Percentiles rank a stretch among this genome's conserved stretches.
phyloP scores from a whole-genome alignment of 805 yeast species.

The Yarrowia sp. region DNA sequence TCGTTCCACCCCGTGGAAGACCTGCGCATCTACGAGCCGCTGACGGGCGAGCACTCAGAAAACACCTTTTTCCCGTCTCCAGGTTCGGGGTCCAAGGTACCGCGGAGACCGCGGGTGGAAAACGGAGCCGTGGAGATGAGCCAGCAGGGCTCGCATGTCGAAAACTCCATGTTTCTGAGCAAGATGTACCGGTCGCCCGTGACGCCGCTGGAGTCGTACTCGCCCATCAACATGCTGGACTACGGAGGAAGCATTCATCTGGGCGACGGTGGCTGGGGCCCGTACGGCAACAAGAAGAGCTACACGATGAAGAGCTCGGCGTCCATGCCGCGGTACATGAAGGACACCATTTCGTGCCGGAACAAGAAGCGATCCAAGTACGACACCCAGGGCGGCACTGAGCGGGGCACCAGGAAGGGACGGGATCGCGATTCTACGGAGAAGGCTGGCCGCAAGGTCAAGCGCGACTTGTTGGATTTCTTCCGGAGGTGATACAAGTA shows the following conservation, averaged over 20 bases:
- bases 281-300: not conserved
- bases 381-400: slow-evolving; percentile 5
- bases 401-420: not conserved
- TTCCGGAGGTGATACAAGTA: not conserved
- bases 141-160: not conserved
- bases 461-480: slow-evolving; percentile 4
- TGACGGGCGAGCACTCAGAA: slow-evolving; percentile 14
- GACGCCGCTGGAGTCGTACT: not conserved
- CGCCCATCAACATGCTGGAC: slow-evolving; percentile 8
- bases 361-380: slow-evolving; percentile 11
- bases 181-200: not conserved
- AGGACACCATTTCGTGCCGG: not conserved
- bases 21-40: not conserved
- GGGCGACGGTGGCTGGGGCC: slow-evolving; percentile 5
- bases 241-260: slow-evolving; percentile 7
- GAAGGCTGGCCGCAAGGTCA: not conserved
- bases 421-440: not conserved
- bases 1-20: not conserved
- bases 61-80: slow-evolving; percentile 12
- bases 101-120: not conserved
- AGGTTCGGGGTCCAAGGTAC: slow-evolving; percentile 8
- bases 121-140: not conserved
- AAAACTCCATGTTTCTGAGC: not conserved
- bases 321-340: slow-evolving; percentile 16
- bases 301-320: not conserved